Conservation (phyloP, 148 eudicot genomes). For the Rhododendron ovatum region DNA sequence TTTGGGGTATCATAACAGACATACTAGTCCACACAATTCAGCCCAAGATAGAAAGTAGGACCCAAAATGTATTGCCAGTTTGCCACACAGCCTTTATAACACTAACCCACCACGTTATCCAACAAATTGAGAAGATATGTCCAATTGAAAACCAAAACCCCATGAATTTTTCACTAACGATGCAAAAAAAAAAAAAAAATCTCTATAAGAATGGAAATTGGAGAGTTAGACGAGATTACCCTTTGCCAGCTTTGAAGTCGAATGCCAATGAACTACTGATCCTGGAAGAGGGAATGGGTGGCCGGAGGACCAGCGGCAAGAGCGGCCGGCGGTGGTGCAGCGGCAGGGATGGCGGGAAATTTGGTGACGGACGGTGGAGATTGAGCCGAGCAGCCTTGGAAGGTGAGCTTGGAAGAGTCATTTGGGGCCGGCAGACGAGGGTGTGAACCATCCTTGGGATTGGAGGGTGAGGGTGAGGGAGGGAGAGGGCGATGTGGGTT, state of each 20-base stretch:
- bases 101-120: not conserved
- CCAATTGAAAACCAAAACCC: conserved; percentile 6
- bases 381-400: conserved; percentile 11
- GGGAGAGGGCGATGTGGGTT: not conserved
- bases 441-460: conserved; percentile 10
- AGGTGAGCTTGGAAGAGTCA: conserved; percentile 12
- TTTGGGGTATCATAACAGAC: not conserved
- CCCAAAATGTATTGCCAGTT: not conserved
- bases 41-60: not conserved
- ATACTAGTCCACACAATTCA: not conserved
- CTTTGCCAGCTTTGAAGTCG: conserved; percentile 51
- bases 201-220: not conserved
- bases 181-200: too few relatives aligned
- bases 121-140: not conserved
- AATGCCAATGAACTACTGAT: conserved; percentile 23
- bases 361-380: conserved; percentile 20
- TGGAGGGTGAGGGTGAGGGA: not conserved
- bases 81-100: not conserved
- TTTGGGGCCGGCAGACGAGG: conserved; percentile 5
- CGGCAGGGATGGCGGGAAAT: conserved; percentile 9
- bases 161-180: not conserved
- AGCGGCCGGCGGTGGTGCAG: conserved; percentile 14
- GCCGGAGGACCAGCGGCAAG: conserved; percentile 14
- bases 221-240: conserved; percentile 26
- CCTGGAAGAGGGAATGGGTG: conserved; percentile 15